Base-by-base conservation (phyloP, 1,284 basidiomycete genomes). In the Trichosporon coremiiforme region DNA sequence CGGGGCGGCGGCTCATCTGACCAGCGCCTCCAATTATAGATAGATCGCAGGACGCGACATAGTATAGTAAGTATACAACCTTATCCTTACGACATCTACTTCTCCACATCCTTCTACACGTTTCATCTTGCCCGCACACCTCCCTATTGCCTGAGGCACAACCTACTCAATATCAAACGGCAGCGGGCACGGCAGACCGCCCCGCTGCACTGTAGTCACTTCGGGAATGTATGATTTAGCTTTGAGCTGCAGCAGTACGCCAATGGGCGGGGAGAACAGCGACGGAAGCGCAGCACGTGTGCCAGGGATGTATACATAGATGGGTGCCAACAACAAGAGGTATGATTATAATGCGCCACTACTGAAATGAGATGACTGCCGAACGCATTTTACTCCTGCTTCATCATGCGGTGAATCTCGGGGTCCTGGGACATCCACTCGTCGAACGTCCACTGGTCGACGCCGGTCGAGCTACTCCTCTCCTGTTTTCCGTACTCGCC, bases 401-500 rank as follows among this genome's bases (percentile, higher is more conserved):
- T 69, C 33, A 73, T 53, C 29, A 57, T 55, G 29, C 65, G 65
- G 20, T 66, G 67, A 12, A 70, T 50, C 55, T 60, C 66, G 15
- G 3, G 5, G 55, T 73, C 64, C 45, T 69, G 63, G 20, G 29
- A 64, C 3, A 74, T 71, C 78, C 78, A 79, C 38, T 75, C 72
- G 17, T 66, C 55, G 55, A 78, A 74, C 47, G 66, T 66, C 74
- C 70, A 72, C 25, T 74, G 68, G 36, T 71, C 41, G 1, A 75
- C 74, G 41, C 74, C 70, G 12, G 55, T 45, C 22, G 66, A 63
- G 7, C 70, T 72, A 36, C 70, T 66, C 22, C 55, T 47, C 17
- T 57, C 57, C n/a, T 70, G 60, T 17, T 66, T 45, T 25, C 70
- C 64, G 60, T 71, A 70, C 13, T 31, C 57, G 53, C 66, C 60